Conservation (phyloP, 257 asterid species). For the Scutellaria galericulata region DNA sequence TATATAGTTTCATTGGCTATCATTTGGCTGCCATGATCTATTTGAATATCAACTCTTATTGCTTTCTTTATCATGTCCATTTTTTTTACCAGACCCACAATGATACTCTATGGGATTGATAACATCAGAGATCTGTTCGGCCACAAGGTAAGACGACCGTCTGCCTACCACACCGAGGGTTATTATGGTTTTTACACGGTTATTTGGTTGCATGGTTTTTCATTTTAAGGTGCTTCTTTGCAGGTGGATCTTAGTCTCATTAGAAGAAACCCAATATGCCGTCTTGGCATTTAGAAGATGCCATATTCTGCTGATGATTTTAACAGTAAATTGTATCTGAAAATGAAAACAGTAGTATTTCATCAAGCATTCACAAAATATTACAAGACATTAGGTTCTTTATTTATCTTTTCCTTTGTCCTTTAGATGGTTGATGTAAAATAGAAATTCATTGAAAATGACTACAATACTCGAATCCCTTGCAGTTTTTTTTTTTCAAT, state of each 20-base stretch:
- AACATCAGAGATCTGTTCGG: constrained; percentile 97
- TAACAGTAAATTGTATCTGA: no score
- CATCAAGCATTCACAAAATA: neutral
- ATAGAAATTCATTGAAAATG: neutral
- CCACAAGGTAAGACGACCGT: constrained; percentile 65
- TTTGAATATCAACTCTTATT: no score
- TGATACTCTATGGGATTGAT: constrained; percentile 89
- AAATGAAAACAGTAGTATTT: neutral
- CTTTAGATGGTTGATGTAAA: neutral
- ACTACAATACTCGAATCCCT: no score
- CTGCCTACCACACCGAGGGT: neutral
- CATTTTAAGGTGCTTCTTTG: constrained; percentile 26
- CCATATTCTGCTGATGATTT: neutral
- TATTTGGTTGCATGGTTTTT: neutral
- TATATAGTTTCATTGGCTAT: neutral
- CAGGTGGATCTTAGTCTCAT: constrained; percentile 93
- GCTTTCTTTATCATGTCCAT: no score
- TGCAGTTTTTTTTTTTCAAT: no score
- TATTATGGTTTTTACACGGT: neutral
- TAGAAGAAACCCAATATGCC: constrained; percentile 77
- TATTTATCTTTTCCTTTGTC: neutral
- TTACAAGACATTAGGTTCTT: no score
- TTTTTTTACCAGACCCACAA: constrained; percentile 68
- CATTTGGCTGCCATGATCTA: neutral
- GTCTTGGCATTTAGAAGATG: constrained; percentile 58